Base-by-base conservation (phyloP, 2,329 filamentous ascomycete species). In the Claviceps citrina region DNA sequence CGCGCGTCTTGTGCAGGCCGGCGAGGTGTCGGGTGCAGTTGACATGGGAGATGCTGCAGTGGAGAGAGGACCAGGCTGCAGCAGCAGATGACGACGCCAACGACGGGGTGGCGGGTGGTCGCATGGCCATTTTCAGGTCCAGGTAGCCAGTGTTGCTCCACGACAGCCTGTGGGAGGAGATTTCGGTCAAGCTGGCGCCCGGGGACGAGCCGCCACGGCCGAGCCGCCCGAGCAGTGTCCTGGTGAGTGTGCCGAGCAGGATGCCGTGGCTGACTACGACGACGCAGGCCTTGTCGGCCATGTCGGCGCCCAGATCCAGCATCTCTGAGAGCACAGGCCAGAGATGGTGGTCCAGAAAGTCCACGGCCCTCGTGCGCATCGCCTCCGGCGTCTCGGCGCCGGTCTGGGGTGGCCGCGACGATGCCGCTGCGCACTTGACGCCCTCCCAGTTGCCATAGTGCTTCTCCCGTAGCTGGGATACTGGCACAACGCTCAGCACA, bases 241-340 rank as follows among this genome's bases (percentile, higher is more conserved):
- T 68, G 68, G 81, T 78, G 0, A 94, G 58, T 25, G 75, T 68
- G 2, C 74, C 75, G 2, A 94, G 69, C 31, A 93, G 76, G 44
- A 93, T 78, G 13, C 87, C 86, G 52, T 95, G 87, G 31, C 42
- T 35, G 2, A 86, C 81, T 3, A 93, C 81, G 12, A 93, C 61
- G 1, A 76, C 78, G 10, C 85, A 62, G 20, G 43, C 47, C 38
- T 35, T 47, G 1, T 43, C 39, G 20, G 43, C 47, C 38, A 34
- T 47, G 1, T 43, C 39, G 8, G 37, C 20, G 5, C 38, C 42
- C 0, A 43, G 36, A 1, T 26, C 42, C 8, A 45, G 40, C 25
- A 45, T 41, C 1, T 25, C 25, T 7, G 38, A 26, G 1, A 54
- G 33, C 4, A 81, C 44, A 8, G 78, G 78, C 5, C 72, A 48